Evolutionary conservation across 2,329 filamentous ascomycete species (phyloP), one percentile per base, ranked within the genome.

Genomic region (Colletotrichum ledebouriae): DNA sequence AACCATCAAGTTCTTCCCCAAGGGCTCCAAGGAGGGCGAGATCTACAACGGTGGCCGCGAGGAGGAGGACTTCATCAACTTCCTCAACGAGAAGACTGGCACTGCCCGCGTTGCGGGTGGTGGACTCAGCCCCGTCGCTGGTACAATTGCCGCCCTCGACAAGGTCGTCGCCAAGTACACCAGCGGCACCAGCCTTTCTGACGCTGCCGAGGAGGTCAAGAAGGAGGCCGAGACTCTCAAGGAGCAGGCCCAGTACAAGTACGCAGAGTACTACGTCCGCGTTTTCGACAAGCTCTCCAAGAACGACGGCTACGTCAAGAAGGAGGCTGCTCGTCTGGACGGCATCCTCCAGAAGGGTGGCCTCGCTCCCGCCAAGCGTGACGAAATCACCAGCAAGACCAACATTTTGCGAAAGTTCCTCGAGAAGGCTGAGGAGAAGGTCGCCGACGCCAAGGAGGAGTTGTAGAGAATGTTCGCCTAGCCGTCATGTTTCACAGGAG

Each of bases 1-100:
- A 57, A 99, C 96, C 71, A 97, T 99, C 85, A 97, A 97, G 85
- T 99, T 91, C 88, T 99, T 98, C 88, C 88, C 94, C 73, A 92
- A 92, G 79, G 94, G 94, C 74, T 92, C 90, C 77, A 92, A 87
- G 71, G 89, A 92, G 76, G 80, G 89, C 52, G 86, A 90, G 74
- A 77, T 84, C 52, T 99, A 98, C 86, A 82, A 85, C 61, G 91
- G 92, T 70, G 92, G 87, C 70, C 94, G 96, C 73, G 84, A 85
- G 57, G 94, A 98, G 84, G 84, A 87, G 53, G 92, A 90, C 72
- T 84, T 99, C 47, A 80, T 98, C 73, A 80, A 86, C 4, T 99
- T 92, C 83, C 78, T 99, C 81, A 99, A 99, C 85, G 86, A 90
- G 74, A 92, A 98, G 83, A 87, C 94, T 13, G 94, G 94, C 73